A percentile compares a stretch with the other conserved stretches of the same genome.
phyloP scores from a whole-genome alignment of 805 yeast genomes.

The Candida hungchunana region DNA sequence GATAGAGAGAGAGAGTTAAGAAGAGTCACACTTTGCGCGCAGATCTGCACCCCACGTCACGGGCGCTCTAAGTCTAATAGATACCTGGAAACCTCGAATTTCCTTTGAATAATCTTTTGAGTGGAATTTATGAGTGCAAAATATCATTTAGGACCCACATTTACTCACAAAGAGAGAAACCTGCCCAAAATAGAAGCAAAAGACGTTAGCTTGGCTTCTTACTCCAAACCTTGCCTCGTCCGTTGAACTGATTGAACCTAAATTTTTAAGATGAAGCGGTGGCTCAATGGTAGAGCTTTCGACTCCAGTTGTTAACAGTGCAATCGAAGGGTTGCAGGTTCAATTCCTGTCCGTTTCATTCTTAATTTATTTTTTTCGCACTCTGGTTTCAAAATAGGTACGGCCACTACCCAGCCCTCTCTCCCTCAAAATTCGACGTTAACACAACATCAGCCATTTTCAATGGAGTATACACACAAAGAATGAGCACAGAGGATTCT shows the following conservation, averaged over 20 bases:
- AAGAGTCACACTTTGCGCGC: too few relatives aligned
- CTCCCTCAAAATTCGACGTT: too few relatives aligned
- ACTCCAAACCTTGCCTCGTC: background rate
- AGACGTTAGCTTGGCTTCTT: background rate
- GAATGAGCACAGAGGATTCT: too few relatives aligned
- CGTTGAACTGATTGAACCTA: background rate
- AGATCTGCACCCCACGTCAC: too few relatives aligned
- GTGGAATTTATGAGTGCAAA: background rate
- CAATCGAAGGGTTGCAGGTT: slow-evolving; percentile 83
- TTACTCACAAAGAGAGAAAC: background rate
- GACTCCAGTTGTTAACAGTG: slow-evolving; percentile 53
- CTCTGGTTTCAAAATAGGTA: background rate
- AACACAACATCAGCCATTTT: too few relatives aligned
- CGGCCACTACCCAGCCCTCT: too few relatives aligned
- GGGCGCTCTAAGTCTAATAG: too few relatives aligned
- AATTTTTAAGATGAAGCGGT: slow-evolving; percentile 47
- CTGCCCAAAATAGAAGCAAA: background rate
- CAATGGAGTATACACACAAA: too few relatives aligned
- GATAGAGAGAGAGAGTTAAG: too few relatives aligned
- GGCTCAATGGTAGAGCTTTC: slow-evolving; percentile 81
- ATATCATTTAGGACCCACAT: background rate
- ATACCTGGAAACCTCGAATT: too few relatives aligned
- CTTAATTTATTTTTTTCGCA: slow-evolving; percentile 30
- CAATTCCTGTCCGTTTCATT: slow-evolving; percentile 80
- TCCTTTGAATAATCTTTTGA: background rate